Conservation (phyloP, 306 rosid species). For the Vigna hirtella region DNA sequence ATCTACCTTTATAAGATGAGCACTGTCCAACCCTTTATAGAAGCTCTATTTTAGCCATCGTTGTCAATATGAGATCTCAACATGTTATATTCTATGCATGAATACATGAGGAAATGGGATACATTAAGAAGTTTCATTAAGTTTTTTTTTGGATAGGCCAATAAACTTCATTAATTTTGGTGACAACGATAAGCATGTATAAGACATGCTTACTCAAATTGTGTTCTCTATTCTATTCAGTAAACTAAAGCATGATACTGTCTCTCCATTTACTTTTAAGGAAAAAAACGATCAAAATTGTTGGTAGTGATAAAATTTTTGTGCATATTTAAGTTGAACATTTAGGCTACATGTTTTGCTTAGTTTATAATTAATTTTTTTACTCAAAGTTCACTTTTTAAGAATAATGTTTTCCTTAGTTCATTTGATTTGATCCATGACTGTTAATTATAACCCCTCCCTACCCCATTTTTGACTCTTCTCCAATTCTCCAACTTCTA, state of each 20-base stretch:
- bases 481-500: neutral
- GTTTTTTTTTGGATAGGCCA: neutral
- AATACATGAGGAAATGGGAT: conserved; percentile 27
- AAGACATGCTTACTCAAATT: conserved; percentile 1
- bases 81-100: conserved; percentile 32
- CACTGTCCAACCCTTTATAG: neutral
- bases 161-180: neutral
- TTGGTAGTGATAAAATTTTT: neutral
- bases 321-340: conserved; percentile 17
- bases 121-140: conserved; percentile 8
- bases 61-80: neutral
- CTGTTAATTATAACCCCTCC: neutral
- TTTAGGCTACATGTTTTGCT: conserved; percentile 1
- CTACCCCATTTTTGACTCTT: neutral
- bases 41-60: neutral
- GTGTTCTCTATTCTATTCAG: conserved; percentile 9
- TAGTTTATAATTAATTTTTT: neutral
- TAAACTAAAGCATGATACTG: conserved; percentile 17
- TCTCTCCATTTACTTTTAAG: conserved; percentile 7
- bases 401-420: conserved; percentile 8
- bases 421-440: conserved; percentile 29
- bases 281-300: conserved; percentile 13
- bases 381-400: too few relatives aligned
- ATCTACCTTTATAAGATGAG: neutral
- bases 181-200: neutral